These are phyloP conservation scores for Pleurotus sapidus DNA, from an alignment of 768 basidiomycete genomes.

Conservation along the genomic window DNA sequence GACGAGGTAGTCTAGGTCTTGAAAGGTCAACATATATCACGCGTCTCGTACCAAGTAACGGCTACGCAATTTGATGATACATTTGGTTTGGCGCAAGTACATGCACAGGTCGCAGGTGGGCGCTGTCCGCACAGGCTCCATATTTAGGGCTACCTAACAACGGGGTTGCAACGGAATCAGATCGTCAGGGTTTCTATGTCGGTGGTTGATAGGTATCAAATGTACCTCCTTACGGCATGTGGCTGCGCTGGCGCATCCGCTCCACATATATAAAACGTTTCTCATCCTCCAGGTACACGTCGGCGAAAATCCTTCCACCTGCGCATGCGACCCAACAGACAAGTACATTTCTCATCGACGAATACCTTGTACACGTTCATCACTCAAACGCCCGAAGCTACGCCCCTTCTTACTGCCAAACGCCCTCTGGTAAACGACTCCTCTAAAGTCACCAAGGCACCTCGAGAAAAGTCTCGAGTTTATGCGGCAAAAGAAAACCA, in stretches of 20 bases:
- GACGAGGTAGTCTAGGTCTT: too few species aligned
- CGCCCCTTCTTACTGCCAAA: background rate
- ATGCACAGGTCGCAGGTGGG: too few species aligned
- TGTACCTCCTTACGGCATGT: background rate
- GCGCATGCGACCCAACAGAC: slow-evolving; percentile 4
- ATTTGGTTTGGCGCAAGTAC: too few species aligned
- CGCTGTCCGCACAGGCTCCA: too few species aligned
- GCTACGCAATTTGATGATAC: too few species aligned
- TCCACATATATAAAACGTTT: background rate
- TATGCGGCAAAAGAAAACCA: background rate
- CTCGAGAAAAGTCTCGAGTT: background rate
- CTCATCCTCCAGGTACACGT: background rate
- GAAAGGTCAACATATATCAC: too few species aligned
- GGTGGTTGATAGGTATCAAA: background rate
- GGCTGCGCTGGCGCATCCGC: background rate
- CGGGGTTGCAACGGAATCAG: background rate
- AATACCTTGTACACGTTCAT: slow-evolving; percentile 1
- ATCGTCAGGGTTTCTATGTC: background rate
- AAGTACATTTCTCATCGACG: slow-evolving; percentile 8
- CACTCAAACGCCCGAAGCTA: background rate
- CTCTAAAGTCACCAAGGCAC: background rate
- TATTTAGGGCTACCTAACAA: background rate
- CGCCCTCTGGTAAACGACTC: background rate
- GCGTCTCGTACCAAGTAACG: too few species aligned
- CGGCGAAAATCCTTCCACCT: background rate